A percentile compares a stretch with the other conserved stretches of the same genome.
phyloP scores from a whole-genome alignment of 345 rosid species.

The Laguncularia racemosa region DNA sequence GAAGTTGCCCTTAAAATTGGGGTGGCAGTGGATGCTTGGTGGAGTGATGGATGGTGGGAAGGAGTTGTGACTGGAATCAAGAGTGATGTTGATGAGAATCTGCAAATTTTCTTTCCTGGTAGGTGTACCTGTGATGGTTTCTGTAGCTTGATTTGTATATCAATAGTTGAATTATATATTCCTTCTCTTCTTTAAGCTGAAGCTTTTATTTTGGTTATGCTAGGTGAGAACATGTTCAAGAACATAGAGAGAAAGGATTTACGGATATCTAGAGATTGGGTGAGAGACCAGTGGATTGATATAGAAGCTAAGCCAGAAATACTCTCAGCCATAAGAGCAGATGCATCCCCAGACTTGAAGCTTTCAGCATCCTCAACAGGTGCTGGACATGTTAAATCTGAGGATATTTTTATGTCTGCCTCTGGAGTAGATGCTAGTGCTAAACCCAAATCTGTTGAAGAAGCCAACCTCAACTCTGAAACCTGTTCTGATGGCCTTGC shows the following conservation, averaged over 20 bases:
- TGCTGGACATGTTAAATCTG: conserved; percentile 32
- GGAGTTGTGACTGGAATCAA: conserved; percentile 55
- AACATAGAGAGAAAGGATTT: conserved; percentile 46
- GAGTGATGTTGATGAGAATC: conserved; percentile 25
- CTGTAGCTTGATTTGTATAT: conserved; percentile 1
- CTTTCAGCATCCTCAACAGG: conserved; percentile 30
- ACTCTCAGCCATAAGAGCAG: conserved; percentile 39
- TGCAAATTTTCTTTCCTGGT: conserved; percentile 79
- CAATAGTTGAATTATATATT: not conserved
- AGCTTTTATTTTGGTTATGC: conserved; percentile 7
- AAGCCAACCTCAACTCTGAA: conserved; percentile 25
- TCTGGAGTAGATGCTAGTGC: conserved; percentile 14
- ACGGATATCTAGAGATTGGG: conserved; percentile 80
- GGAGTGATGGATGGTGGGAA: conserved; percentile 99
- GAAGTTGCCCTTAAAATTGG: conserved; percentile 38
- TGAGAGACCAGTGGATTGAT: conserved; percentile 67
- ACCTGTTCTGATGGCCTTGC: conserved; percentile 18
- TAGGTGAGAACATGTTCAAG: conserved; percentile 66
- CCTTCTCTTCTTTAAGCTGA: conserved; percentile 5
- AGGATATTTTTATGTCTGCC: conserved; percentile 11
- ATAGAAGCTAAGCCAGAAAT: conserved; percentile 53
- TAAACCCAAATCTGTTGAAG: conserved; percentile 27
- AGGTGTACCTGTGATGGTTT: conserved; percentile 13
- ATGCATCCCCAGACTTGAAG: conserved; percentile 34
- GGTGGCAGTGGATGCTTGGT: conserved; percentile 91